Conservation (phyloP, 768 basidiomycete genomes). For the Agaricus subrufescens region DNA sequence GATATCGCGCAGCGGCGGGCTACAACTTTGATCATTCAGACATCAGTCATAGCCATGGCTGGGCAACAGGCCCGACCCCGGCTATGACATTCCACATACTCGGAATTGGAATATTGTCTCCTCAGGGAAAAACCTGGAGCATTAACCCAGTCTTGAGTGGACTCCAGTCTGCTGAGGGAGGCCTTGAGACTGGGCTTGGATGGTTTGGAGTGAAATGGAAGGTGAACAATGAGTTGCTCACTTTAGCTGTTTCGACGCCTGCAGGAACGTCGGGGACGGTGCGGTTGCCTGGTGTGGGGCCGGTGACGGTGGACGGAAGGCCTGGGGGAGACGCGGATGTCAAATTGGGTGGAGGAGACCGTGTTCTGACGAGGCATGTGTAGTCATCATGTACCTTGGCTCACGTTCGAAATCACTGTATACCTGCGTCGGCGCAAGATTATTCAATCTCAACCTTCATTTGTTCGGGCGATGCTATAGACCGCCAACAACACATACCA, state of each 20-base stretch:
- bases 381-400: no score
- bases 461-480: no score
- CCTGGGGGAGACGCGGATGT: neutral
- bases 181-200: slow-evolving; percentile 48
- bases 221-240: slow-evolving; percentile 4
- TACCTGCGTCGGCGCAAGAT: no score
- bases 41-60: slow-evolving; percentile 55
- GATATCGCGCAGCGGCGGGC: slow-evolving; percentile 48
- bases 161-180: slow-evolving; percentile 39
- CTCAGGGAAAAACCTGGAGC: slow-evolving; percentile 41
- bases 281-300: slow-evolving; percentile 4
- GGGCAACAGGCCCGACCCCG: slow-evolving; percentile 54
- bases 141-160: slow-evolving; percentile 39
- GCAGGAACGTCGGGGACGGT: slow-evolving; percentile 6
- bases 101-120: slow-evolving; percentile 42
- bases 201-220: slow-evolving; percentile 48
- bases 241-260: neutral
- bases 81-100: slow-evolving; percentile 54
- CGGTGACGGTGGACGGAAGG: neutral
- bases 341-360: slow-evolving; percentile 3
- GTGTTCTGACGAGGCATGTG: neutral
- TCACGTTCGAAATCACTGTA: no score
- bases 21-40: slow-evolving; percentile 55
- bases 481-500: no score
- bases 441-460: no score